Evolutionary conservation across 2,329 filamentous ascomycete genomes (phyloP), one percentile per base, ranked within the genome.

Genomic region (Didymella keratinophila): DNA sequence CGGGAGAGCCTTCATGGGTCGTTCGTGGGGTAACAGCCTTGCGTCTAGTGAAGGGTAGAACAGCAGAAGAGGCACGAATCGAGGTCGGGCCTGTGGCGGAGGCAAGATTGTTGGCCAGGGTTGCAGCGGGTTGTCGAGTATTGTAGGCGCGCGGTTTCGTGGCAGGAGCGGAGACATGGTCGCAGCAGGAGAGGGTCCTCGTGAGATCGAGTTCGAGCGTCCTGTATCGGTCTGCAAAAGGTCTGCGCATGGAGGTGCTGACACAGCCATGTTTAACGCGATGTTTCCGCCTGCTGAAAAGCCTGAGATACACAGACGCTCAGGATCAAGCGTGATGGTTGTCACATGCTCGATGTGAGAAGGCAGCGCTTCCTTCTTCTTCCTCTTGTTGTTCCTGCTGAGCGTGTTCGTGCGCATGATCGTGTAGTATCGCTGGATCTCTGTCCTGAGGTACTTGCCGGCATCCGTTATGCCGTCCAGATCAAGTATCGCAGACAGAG

Each of bases 231-330:
- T 66, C 34, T 64, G 55, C 12, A 58, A 41, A 7, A 74, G 60
- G 7, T 69, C 59, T 8, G 65, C 58, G 45, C 71, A 74, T 1
- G 73, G 71, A 9, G 73, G 73, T 5, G 77, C 71, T 23, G 71
- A 73, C 2, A 79, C 61, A 16, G 72, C 77, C 66, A 79, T 75
- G 58, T 80, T 80, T 45, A 82, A 66, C 0, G 80, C 80, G n/a
- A 82, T 77, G 56, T 82, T 82, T 20, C 79, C 80, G 30, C 80
- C 80, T 12, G 76, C 77, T 27, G 77, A 80, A 66, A 81, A 81
- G 20, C 80, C 80, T 2, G 78, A 79, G 23, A 82, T 72, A 20
- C 73, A 71, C 4, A 82, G 73, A 5, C 74, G 73, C 1, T 69
- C 67, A 5, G 76, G 69, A 62, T 82, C 80, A 7, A 80, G 72